Evolutionary conservation across 1,284 basidiomycete genomes (phyloP).

Genomic region (Austroboletus niveus): DNA sequence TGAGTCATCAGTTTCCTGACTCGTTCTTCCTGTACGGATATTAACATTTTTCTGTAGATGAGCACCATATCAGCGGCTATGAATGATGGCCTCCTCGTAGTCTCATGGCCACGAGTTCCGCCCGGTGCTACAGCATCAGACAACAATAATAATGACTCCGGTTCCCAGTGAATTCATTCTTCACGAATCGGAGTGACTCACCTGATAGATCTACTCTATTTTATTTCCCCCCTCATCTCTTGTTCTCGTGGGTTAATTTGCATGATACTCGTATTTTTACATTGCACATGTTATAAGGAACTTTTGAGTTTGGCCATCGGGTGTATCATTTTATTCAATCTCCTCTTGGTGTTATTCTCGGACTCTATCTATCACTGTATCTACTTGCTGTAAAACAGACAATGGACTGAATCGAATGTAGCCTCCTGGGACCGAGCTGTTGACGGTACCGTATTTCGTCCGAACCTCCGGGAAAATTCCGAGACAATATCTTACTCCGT

Average conservation of each 20-base stretch:
- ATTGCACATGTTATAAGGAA: too few relatives aligned
- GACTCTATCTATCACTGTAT: too few relatives aligned
- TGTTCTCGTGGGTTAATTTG: slow-evolving; percentile 13
- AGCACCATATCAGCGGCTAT: slow-evolving; percentile 36
- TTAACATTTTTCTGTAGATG: slow-evolving; percentile 18
- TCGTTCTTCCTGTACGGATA: slow-evolving; percentile 5
- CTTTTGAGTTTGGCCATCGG: too few relatives aligned
- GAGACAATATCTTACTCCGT: too few relatives aligned
- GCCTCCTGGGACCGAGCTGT: too few relatives aligned
- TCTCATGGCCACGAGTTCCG: slow-evolving; percentile 30
- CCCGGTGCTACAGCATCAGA: slow-evolving; percentile 15
- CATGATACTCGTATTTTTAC: slow-evolving; percentile 8
- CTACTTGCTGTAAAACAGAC: too few relatives aligned
- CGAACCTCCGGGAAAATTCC: too few relatives aligned
- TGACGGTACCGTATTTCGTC: too few relatives aligned
- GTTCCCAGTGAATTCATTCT: slow-evolving; percentile 9
- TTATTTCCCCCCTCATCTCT: not conserved
- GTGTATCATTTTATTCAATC: too few relatives aligned
- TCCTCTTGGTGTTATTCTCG: too few relatives aligned
- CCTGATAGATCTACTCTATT: slow-evolving; percentile 3
- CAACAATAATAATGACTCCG: slow-evolving; percentile 3
- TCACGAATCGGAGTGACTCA: not conserved
- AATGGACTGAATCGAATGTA: too few relatives aligned
- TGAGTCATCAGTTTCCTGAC: slow-evolving; percentile 4
- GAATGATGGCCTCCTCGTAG: slow-evolving; percentile 31